phyloP scores from a whole-genome alignment of 495 filamentous ascomycete genomes.

The Xylaria palmicola region DNA sequence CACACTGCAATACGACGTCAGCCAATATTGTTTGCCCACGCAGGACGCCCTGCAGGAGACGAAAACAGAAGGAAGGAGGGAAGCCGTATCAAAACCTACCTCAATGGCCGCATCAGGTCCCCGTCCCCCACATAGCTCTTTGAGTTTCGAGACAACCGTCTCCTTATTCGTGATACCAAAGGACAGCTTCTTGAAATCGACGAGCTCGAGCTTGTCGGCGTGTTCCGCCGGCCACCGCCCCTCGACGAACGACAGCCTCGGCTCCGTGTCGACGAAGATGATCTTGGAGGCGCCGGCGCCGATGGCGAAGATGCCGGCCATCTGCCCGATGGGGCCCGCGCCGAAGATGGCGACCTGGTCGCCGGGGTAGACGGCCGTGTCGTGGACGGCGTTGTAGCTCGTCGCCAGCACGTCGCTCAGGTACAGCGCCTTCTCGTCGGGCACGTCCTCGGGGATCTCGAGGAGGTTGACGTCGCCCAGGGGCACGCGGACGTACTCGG shows the following conservation, averaged over 20 bases:
- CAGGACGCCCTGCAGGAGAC: too few relatives aligned
- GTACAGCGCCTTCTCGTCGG: slow-evolving; percentile 84
- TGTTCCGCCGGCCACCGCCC: slow-evolving; percentile 53
- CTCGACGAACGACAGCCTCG: slow-evolving; percentile 67
- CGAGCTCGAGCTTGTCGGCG: slow-evolving; percentile 38
- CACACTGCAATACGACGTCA: slow-evolving; percentile 48
- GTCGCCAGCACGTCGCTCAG: slow-evolving; percentile 79
- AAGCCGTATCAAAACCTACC: slow-evolving; percentile 10
- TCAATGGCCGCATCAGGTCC: slow-evolving; percentile 81
- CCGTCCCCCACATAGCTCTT: slow-evolving; percentile 64
- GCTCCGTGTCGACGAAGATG: slow-evolving; percentile 80
- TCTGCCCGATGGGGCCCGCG: slow-evolving; percentile 75
- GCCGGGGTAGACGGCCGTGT: slow-evolving; percentile 75
- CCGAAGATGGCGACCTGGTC: slow-evolving; percentile 87
- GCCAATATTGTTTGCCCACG: neutral
- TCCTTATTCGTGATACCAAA: slow-evolving; percentile 47
- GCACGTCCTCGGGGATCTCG: slow-evolving; percentile 73
- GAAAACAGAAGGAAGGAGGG: neutral
- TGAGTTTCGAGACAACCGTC: slow-evolving; percentile 67
- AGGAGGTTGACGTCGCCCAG: slow-evolving; percentile 82
- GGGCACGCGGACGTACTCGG: slow-evolving; percentile 84
- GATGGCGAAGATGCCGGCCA: slow-evolving; percentile 71
- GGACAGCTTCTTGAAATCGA: slow-evolving; percentile 49
- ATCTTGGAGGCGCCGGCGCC: slow-evolving; percentile 70
- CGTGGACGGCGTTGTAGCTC: slow-evolving; percentile 77